Conservation (phyloP, 805 yeast genomes). For the Ogataea kodamae region DNA sequence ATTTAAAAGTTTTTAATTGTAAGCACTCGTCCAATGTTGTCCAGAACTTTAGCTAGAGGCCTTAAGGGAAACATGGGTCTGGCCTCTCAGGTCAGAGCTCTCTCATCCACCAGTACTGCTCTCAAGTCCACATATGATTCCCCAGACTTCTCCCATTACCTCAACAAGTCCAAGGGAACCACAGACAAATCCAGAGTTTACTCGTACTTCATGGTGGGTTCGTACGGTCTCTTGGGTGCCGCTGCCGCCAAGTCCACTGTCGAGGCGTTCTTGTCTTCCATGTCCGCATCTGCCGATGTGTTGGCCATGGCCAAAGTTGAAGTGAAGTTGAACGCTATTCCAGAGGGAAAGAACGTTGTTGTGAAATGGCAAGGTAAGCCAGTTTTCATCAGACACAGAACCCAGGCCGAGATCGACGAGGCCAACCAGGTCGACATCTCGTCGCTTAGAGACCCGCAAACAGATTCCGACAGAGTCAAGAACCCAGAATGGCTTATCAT, state of each 20-base stretch:
- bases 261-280: conserved; percentile 83
- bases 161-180: conserved; percentile 65
- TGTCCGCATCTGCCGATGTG: conserved; percentile 98
- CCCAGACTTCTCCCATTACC: conserved; percentile 82
- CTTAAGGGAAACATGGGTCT: conserved; percentile 27
- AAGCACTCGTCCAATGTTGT: conserved; percentile 24
- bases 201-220: conserved; percentile 97
- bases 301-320: conserved; percentile 99
- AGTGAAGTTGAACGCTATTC: conserved; percentile 88
- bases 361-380: conserved; percentile 99
- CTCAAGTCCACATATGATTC: conserved; percentile 80
- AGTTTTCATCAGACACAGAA: conserved; percentile 98
- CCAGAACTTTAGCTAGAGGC: conserved; percentile 32
- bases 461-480: conserved; percentile 88
- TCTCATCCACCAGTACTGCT: conserved; percentile 47
- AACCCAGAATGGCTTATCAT: conserved; percentile 98
- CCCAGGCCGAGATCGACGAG: conserved; percentile 86
- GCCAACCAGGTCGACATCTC: conserved; percentile 81
- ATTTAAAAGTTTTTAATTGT: conserved; percentile 12
- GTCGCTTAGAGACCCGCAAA: conserved; percentile 88
- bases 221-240: conserved; percentile 84
- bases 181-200: conserved; percentile 75
- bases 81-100: conserved; percentile 41
- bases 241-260: conserved; percentile 97
- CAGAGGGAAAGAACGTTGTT: conserved; percentile 96